phyloP scores from a whole-genome alignment of 31 red algal species.

The Porphyra umbilicalis region DNA sequence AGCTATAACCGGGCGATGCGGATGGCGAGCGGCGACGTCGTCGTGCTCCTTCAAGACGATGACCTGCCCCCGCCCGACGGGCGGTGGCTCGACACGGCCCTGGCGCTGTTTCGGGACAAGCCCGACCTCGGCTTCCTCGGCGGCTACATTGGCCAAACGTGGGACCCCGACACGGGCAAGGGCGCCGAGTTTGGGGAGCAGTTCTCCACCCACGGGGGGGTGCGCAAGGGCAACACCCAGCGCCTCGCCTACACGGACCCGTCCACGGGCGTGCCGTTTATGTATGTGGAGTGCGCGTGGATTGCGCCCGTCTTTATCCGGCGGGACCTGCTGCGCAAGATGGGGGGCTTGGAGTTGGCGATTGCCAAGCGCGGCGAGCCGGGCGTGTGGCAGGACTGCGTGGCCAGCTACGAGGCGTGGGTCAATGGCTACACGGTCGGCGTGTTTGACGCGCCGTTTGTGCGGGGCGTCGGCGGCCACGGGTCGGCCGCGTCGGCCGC shows the following conservation, averaged over 20 bases:
- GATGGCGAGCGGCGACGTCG: conserved; percentile 53
- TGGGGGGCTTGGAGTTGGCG: conserved; percentile 52
- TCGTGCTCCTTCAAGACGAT: conserved; percentile 77
- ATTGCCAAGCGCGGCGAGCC: conserved; percentile 48
- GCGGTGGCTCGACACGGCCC: conserved; percentile 58
- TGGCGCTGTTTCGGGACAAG: conserved; percentile 59
- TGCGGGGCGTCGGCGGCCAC: conserved; percentile 67
- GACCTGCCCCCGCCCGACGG: conserved; percentile 46
- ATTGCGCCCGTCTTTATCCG: conserved; percentile 71
- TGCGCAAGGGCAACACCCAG: conserved; percentile 53
- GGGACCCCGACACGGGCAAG: conserved; percentile 36
- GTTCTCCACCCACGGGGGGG: conserved; percentile 58
- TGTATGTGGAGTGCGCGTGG: conserved; percentile 85
- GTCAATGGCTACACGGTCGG: conserved; percentile 60
- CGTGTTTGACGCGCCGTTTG: conserved; percentile 55
- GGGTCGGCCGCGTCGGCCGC: conserved; percentile 42
- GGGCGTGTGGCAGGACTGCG: conserved; percentile 86
- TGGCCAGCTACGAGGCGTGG: conserved; percentile 69
- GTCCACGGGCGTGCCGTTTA: conserved; percentile 54
- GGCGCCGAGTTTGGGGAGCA: conserved; percentile 81
- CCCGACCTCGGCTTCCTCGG: conserved; percentile 52
- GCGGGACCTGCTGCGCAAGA: conserved; percentile 37
- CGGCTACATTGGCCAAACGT: conserved; percentile 73
- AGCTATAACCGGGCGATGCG: conserved; percentile 84
- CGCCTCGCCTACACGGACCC: conserved; percentile 53